Evolutionary conservation across 2,329 filamentous ascomycete genomes (phyloP).

Genomic region (Claviceps paspali): DNA sequence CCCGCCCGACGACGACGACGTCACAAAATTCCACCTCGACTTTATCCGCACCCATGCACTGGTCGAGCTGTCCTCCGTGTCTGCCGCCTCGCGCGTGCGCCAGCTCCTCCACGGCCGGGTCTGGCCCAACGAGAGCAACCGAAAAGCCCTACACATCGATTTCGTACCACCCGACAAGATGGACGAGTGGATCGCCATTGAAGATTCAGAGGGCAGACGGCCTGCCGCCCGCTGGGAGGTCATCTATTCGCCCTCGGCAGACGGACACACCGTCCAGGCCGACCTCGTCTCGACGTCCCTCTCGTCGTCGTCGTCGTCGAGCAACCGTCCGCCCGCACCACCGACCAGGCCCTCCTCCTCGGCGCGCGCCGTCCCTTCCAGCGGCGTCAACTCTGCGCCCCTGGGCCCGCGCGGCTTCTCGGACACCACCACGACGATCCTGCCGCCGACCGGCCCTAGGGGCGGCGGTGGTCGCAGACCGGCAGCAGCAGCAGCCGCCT

Average conservation of each 20-base stretch:
- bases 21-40: conserved; percentile 66
- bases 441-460: conserved; percentile 3
- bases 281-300: conserved; percentile 5
- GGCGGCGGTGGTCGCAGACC: background rate
- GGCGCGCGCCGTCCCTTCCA: conserved; percentile 6
- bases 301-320: conserved; percentile 3
- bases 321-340: conserved; percentile 5
- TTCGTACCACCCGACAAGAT: conserved; percentile 70
- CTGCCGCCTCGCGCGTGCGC: conserved; percentile 63
- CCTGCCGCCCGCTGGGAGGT: conserved; percentile 52
- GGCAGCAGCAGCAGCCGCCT: conserved; percentile 2
- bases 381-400: conserved; percentile 20
- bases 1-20: conserved; percentile 32
- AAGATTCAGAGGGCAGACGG: conserved; percentile 35
- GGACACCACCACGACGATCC: conserved; percentile 5
- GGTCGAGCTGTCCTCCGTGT: conserved; percentile 51
- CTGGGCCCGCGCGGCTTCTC: conserved; percentile 20
- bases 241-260: conserved; percentile 43
- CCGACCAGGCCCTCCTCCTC: background rate
- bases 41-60: conserved; percentile 79
- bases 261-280: conserved; percentile 36
- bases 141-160: conserved; percentile 77
- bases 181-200: conserved; percentile 55
- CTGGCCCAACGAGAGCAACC: conserved; percentile 76
- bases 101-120: conserved; percentile 59